Evolutionary conservation across 352 stramenopile species (phyloP).

Genomic region (Pythium scleroteichum): DNA sequence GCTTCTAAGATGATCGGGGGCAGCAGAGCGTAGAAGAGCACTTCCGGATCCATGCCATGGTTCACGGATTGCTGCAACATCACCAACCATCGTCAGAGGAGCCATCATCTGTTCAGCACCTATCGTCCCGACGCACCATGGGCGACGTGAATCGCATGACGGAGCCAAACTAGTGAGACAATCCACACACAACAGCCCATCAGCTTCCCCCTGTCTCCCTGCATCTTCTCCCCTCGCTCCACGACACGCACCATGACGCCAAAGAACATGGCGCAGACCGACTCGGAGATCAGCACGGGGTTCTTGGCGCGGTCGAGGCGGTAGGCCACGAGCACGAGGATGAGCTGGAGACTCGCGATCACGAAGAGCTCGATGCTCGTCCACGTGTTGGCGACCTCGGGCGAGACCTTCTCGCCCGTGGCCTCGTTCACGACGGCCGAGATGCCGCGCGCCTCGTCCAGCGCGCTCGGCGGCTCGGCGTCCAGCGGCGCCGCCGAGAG

Average conservation of each 20-base stretch:
- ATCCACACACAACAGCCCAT: not conserved
- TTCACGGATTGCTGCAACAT: slow-evolving; percentile 68
- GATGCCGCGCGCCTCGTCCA: slow-evolving; percentile 27
- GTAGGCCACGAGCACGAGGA: slow-evolving; percentile 81
- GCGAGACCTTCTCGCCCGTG: slow-evolving; percentile 31
- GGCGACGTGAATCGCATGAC: slow-evolving; percentile 80
- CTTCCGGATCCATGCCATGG: slow-evolving; percentile 79
- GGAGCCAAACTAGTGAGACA: slow-evolving; percentile 57
- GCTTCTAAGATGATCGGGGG: slow-evolving; percentile 86
- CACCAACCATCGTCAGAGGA: slow-evolving; percentile 2
- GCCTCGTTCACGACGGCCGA: slow-evolving; percentile 23
- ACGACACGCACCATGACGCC: slow-evolving; percentile 59
- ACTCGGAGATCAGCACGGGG: slow-evolving; percentile 79
- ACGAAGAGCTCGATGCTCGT: slow-evolving; percentile 73
- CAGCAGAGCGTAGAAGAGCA: slow-evolving; percentile 80
- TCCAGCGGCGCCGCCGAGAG: slow-evolving; percentile 12
- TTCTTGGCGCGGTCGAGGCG: slow-evolving; percentile 68
- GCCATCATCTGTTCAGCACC: not conserved
- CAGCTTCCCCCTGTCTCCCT: not conserved
- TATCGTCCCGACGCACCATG: slow-evolving; percentile 37
- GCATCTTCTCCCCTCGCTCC: not conserved
- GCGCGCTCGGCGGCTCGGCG: slow-evolving; percentile 3
- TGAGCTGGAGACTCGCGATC: slow-evolving; percentile 79
- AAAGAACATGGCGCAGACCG: slow-evolving; percentile 81
- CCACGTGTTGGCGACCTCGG: slow-evolving; percentile 40